These are phyloP conservation scores for Geosmithia putterillii DNA, from an alignment of 2,329 filamentous ascomycete genomes.

Conservation along the genomic window DNA sequence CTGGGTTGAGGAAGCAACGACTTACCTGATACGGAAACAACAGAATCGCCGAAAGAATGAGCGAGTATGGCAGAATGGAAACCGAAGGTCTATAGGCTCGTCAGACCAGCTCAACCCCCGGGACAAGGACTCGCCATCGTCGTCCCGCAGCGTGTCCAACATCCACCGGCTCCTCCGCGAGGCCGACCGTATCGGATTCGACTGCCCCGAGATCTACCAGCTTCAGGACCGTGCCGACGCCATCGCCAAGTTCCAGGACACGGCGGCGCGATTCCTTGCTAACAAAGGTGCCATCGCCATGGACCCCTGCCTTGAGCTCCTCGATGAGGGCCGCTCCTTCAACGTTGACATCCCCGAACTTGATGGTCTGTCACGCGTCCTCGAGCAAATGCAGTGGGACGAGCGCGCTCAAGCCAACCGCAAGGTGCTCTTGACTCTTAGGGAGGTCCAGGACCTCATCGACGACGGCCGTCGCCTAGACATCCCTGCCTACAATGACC, in stretches of 20 bases:
- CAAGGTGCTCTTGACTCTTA: constrained; percentile 55
- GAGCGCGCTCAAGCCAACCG: constrained; percentile 58
- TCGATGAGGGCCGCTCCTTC: constrained; percentile 81
- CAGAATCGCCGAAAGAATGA: constrained; percentile 95
- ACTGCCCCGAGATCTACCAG: constrained; percentile 79
- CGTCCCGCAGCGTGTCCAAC: constrained; percentile 78
- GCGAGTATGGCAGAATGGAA: constrained; percentile 66
- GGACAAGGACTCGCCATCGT: constrained; percentile 59
- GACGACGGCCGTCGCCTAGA: constrained; percentile 64
- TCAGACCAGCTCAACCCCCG: constrained; percentile 38
- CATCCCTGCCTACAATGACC: constrained; percentile 69
- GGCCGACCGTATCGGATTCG: constrained; percentile 81
- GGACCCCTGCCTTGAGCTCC: constrained; percentile 72
- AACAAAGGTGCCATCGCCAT: constrained; percentile 52
- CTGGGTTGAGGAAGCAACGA: constrained; percentile 94
- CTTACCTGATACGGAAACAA: constrained; percentile 93
- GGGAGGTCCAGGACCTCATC: constrained; percentile 70
- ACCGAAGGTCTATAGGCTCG: constrained; percentile 52
- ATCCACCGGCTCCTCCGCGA: constrained; percentile 74
- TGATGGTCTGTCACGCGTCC: constrained; percentile 64
- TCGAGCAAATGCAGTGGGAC: constrained; percentile 84
- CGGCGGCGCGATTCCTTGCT: constrained; percentile 58
- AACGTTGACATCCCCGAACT: constrained; percentile 88
- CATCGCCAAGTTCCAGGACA: constrained; percentile 73
- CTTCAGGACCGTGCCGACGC: constrained; percentile 75